Evolutionary conservation across 2,329 filamentous ascomycete species (phyloP), one percentile per base, ranked within the genome.

Genomic region (Bimuria novae-zelandiae): DNA sequence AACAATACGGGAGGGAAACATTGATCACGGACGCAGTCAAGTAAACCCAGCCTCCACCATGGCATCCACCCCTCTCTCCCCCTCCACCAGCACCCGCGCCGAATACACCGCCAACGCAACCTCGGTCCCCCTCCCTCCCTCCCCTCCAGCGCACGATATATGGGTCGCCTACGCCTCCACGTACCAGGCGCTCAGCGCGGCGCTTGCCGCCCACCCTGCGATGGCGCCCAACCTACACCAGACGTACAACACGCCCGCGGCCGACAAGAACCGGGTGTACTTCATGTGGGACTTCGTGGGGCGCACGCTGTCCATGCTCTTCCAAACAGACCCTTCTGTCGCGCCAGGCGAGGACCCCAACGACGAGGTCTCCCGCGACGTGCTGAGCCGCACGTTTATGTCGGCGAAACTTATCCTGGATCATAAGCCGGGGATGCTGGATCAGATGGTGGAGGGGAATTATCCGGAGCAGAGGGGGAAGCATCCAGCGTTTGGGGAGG

Each of bases 371-470:
- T 30, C 32, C 25, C 2, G 12, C 16, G 40, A 43, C n/a, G 25
- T 43, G 1, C 8, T 42, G 3, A 16, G 25, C n/a, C 40, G 25
- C 25, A 30, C 40, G 14, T 11, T 17, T 7, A 32, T 30, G 23
- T 21, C 40, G 2, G 4, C 3, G 1, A 17, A 30, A 3, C 25
- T 43, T 4, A 43, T 43, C 2, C 60, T 59, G 1, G 60, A 59
- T n/a, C 56, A 50, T 36, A 59, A 51, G 36, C 57, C 62, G 21
- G 63, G 65, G 1, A 55, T 59, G 55, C 49, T 68, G 1, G 55
- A 65, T 33, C 44, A 36, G 52, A 60, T 66, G 61, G 53, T 64
- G 8, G 60, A 62, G 37, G 49, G 29, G 16, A 58, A 58, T 14
- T 64, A 68, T 46, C 62, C 63, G 2, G 54, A 59, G 21, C 47